Base-by-base conservation (phyloP, 2,329 filamentous ascomycete species). In the Albifimbria verrucaria region DNA sequence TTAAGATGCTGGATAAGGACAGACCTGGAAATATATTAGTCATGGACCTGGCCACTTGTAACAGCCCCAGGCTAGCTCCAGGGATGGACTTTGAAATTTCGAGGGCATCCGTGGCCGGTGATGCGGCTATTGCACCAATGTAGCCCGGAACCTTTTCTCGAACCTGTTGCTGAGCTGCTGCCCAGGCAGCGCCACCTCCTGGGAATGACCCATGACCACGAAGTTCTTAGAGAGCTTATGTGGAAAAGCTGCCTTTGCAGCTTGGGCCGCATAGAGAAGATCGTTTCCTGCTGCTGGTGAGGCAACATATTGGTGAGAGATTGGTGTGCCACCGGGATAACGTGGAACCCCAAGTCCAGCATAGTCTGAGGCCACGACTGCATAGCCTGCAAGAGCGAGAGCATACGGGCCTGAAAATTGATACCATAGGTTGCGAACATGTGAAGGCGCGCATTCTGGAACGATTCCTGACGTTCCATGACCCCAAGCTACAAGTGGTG, bases 181-280 rank as follows among this genome's bases (percentile, higher is more conserved):
- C 58, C 77, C 77, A 80, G 0, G 72, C 71, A 1, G 67, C 70
- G 2, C 67, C 68, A 7, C 75, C 77, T 77, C 78, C 61, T 80
- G 74, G 11, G 70, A 75, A 54, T 78, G 74, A 7, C 77, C 76
- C 57, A 76, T 68, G 22, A 70, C 65, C 17, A 78, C 72, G 51
- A 77, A 81, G 0, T 70, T 57, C 1, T 59, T 45, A 2, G 58
- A 64, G 1, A 74, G 59, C 1, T 63, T 55, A 3, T 61, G 59
- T 0, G 72, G 63, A 52, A 78, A 81, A 0, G 74, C 73, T 12
- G 56, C 56, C 15, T 65, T 67, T 1, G 75, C 75, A 1, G 78
- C 77, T 17, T 64, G 51, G 0, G 78, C 57, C 1, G 75, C 69
- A 52, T 77, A 72, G 1, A 74, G 60, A 1, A 76, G 50, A 58